Base-by-base conservation (phyloP, 371 early-diverging fungal species). In the Umbelopsis sp. region DNA sequence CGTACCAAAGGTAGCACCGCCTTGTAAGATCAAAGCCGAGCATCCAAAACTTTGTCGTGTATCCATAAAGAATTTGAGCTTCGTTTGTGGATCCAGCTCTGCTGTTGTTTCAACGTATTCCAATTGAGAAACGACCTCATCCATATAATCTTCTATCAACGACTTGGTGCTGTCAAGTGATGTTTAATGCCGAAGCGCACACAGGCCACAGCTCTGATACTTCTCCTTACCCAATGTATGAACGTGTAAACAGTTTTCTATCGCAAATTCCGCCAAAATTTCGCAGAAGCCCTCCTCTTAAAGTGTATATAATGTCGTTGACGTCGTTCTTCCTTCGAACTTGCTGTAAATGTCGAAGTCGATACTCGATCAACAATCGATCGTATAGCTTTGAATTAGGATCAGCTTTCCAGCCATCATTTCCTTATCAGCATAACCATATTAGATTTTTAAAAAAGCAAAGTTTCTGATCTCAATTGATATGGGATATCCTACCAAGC, bases 261-360 rank as follows among this genome's bases (percentile, higher is more conserved):
- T 92, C 91, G 65, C 86, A 87, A 29, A 93, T 82, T 16, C 92
- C 92, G 48, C 91, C 92, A 65, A 92, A 79, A 68, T 92, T 92
- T 22, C 94, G 76, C 20, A 91, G 68, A 10, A 92, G 69, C 12
- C 89, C 87, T 32, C 88, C 80, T 44, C 92, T 82, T 46, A 92
- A 70, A 4, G 84, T 63, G 70, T 89, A 89, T 53, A 87, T 85
- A 84, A 91, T 86, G 29, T 74, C 81, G 16, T 80, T 71, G 1
- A 87, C 73, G 74, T 93, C 90, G 25, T 84, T 73, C 7, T 73
- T 75, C 52, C 79, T 73, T 4, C 85, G 76, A 14, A 89, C 85
- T 11, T 78, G 74, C 41, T 78, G 72, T 5, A 92, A 72, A 72
- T 83, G 84, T 11, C 82, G 77, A 25, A 91, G 66, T 37, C 91